Base-by-base conservation (phyloP, 2,329 filamentous ascomycete genomes). In the Colletotrichum lentis region DNA sequence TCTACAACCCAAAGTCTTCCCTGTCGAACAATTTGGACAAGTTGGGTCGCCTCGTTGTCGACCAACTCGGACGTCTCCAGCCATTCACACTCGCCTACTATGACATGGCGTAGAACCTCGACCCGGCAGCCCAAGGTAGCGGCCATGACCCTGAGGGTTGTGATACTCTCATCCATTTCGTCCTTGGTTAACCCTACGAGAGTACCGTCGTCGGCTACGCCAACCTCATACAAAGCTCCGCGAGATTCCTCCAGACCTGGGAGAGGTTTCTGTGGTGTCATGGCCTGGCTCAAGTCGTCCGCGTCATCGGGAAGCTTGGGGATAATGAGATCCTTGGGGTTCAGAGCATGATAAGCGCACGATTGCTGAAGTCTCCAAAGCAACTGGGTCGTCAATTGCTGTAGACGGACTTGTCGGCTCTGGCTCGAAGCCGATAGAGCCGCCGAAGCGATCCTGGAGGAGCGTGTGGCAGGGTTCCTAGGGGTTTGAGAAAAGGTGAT, bases 281-380 rank as follows among this genome's bases (percentile, higher is more conserved):
- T 76, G 8, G 84, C 80, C 24, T 78, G 75, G 44, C 83, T 77
- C 20, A 85, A 75, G 61, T 84, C 81, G 24, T 81, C 76, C n/a
- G 75, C 80, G 44, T 86, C 84, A 62, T 94, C 89, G 0, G 93
- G 92, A 3, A 97, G 80, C 68, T 88, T 86, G 0, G 94, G 94
- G 31, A 97, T 81, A 11, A 94, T 87, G 18, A 93, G 83, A 66
- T 93, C 90, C 35, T 88, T 89, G 5, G 90, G 90, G 27, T 91
- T 91, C 8, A 92, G 92, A 1, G 92, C 89, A 79, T 97, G 94
- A 77, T 96, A 93, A 0, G 94, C 93, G 10, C 93, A 97, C 1
- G 95, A 97, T 77, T 99, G 96, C 76, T 98, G 94, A 65, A 99
- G 80, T 56, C 96, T 87, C 96, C 96, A 99, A 7, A 99, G 82